Evolutionary conservation across 179 eudicot genomes (phyloP).

Genomic region (Heliamphora pulchella): DNA sequence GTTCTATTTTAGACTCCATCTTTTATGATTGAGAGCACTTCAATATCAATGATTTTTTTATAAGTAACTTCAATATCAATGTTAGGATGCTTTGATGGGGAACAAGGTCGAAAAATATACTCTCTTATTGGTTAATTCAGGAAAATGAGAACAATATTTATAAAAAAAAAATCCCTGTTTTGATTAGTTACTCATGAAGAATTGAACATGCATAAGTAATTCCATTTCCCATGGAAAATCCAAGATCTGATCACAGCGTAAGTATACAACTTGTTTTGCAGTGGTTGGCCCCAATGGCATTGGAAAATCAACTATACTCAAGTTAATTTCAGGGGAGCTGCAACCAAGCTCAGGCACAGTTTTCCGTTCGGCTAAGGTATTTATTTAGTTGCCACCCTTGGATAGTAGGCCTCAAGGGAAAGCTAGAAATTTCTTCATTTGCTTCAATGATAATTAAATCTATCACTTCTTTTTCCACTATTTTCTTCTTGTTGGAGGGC

Average conservation of each 20-base stretch:
- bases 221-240: neutral
- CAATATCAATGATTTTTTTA: too few species aligned
- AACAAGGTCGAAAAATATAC: too few species aligned
- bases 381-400: neutral
- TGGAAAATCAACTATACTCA: slow-evolving; percentile 96
- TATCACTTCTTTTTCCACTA: neutral
- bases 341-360: slow-evolving; percentile 98
- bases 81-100: neutral
- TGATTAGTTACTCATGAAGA: neutral
- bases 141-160: neutral
- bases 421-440: neutral
- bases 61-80: neutral
- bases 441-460: neutral
- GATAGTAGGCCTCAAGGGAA: neutral
- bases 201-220: neutral
- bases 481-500: neutral
- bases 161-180: too few species aligned
- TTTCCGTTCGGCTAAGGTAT: slow-evolving; percentile 93
- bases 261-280: slow-evolving; percentile 25
- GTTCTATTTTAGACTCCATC: neutral
- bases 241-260: neutral
- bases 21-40: neutral
- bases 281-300: slow-evolving; percentile 99
- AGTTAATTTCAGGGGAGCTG: slow-evolving; percentile 87
- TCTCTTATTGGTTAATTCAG: neutral